Base-by-base conservation (phyloP, 2,329 filamentous ascomycete genomes). In the Orbilia ellipsospora region DNA sequence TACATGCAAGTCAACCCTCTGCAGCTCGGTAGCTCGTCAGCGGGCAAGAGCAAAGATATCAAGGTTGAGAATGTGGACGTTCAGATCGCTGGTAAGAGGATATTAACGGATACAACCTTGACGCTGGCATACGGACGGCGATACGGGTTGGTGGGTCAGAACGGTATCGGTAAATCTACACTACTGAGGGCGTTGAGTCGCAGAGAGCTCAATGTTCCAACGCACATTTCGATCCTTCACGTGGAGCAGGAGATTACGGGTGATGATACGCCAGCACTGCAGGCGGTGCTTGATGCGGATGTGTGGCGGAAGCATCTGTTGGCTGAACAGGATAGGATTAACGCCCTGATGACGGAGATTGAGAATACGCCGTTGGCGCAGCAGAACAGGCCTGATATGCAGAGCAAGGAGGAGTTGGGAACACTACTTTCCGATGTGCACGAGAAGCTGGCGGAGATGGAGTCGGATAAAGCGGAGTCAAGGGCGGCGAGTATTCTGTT, bases 1-100 rank as follows among this genome's bases (percentile, higher is more conserved):
- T 99, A 96, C 88, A 98, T 99, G 95, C 91, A 93, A 64, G 95
- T 99, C 85, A 99, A 99, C 83, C 95, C 95, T 76, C 87, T 99
- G 77, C 94, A 98, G 82, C 81, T 98, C 75, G 94, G 93, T 65
- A 84, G 86, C 20, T 89, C 87, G 78, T 83, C 88, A 68, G 83
- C 90, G 73, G 87, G 90, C 36, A 99, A 98, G 89, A 97, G 94
- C 83, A 99, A 99, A 86, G 95, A 99, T 82, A 94, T 99, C 86
- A 99, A 98, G 85, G 86, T 99, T 79, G 95, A 99, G 83, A 93
- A 92, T 80, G 93, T 97, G 81, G 95, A 99, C 83, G 92, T 99
- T 65, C 91, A 93, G 51, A 97, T 99, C 81, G 90, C 92, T 77
- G 94, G 94, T 68, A 87, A 89, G 80, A 90, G 95, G 74, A 99